phyloP scores from a whole-genome alignment of 2,329 filamentous ascomycete genomes.

The Ascochyta rabiei region DNA sequence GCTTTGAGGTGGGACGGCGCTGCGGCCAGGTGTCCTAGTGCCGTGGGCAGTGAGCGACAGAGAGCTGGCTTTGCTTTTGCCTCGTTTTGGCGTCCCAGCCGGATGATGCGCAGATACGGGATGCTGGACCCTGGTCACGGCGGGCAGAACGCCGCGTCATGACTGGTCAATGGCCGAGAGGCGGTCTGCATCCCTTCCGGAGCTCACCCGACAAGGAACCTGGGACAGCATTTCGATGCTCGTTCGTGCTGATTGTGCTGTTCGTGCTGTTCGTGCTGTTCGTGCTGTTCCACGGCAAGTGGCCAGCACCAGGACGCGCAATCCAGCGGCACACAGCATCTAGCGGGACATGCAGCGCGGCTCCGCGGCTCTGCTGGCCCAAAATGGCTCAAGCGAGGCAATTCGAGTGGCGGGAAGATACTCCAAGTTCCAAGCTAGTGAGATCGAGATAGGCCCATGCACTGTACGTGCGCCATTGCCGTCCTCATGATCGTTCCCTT shows the following conservation, averaged over 20 bases:
- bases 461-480: constrained; percentile 16
- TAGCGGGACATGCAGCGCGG: constrained; percentile 18
- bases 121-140: constrained; percentile 11
- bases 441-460: constrained; percentile 19
- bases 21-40: constrained; percentile 23
- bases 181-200: constrained; percentile 9
- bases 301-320: constrained; percentile 9
- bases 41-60: constrained; percentile 19
- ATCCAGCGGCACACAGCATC: constrained; percentile 18
- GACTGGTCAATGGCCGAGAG: not conserved
- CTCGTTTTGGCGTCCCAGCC: constrained; percentile 13
- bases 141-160: constrained; percentile 8
- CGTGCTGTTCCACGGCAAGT: constrained; percentile 5
- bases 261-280: no score
- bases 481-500: constrained; percentile 33
- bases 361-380: constrained; percentile 7
- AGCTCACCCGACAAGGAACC: constrained; percentile 15
- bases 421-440: constrained; percentile 16
- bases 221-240: constrained; percentile 6
- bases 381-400: constrained; percentile 7
- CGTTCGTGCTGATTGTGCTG: constrained; percentile 4
- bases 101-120: constrained; percentile 20
- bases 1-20: constrained; percentile 19
- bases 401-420: constrained; percentile 13
- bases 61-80: constrained; percentile 17